phyloP scores from a whole-genome alignment of 768 basidiomycete genomes.

The Baorangia bicolor region DNA sequence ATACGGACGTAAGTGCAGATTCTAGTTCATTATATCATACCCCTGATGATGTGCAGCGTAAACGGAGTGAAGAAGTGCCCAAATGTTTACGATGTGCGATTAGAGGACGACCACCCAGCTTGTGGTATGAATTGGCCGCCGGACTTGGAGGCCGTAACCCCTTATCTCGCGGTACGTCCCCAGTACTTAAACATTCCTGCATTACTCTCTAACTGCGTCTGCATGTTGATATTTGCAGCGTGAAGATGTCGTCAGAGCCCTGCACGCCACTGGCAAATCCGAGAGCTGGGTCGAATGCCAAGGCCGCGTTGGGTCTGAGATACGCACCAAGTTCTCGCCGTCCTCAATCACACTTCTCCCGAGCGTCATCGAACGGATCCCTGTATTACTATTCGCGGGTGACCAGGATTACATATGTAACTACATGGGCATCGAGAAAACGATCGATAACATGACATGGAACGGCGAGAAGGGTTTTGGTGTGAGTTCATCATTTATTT shows the following conservation, averaged over 20 bases:
- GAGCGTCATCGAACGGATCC: slow-evolving; percentile 70
- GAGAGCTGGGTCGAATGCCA: slow-evolving; percentile 90
- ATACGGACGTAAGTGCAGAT: slow-evolving; percentile 21
- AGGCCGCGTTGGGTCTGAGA: slow-evolving; percentile 57
- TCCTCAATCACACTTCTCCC: slow-evolving; percentile 81
- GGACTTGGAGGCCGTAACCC: slow-evolving; percentile 71
- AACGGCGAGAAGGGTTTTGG: slow-evolving; percentile 81
- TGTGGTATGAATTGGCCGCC: slow-evolving; percentile 99
- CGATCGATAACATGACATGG: slow-evolving; percentile 85
- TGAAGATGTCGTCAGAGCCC: slow-evolving; percentile 71
- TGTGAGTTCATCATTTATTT: slow-evolving; percentile 44
- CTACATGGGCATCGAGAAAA: slow-evolving; percentile 84
- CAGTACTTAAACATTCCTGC: background rate
- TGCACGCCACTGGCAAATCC: slow-evolving; percentile 78
- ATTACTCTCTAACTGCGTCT: background rate
- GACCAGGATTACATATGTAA: slow-evolving; percentile 98
- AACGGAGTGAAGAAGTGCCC: slow-evolving; percentile 75
- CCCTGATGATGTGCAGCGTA: slow-evolving; percentile 42
- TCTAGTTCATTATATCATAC: background rate
- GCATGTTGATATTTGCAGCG: slow-evolving; percentile 47
- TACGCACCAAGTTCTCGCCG: slow-evolving; percentile 54
- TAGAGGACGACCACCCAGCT: slow-evolving; percentile 79
- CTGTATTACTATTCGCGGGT: slow-evolving; percentile 89
- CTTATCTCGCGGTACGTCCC: slow-evolving; percentile 73
- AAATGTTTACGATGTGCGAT: slow-evolving; percentile 93